Conservation (phyloP, 495 filamentous ascomycete species). For the Hypoxylon lienhwacheense region DNA sequence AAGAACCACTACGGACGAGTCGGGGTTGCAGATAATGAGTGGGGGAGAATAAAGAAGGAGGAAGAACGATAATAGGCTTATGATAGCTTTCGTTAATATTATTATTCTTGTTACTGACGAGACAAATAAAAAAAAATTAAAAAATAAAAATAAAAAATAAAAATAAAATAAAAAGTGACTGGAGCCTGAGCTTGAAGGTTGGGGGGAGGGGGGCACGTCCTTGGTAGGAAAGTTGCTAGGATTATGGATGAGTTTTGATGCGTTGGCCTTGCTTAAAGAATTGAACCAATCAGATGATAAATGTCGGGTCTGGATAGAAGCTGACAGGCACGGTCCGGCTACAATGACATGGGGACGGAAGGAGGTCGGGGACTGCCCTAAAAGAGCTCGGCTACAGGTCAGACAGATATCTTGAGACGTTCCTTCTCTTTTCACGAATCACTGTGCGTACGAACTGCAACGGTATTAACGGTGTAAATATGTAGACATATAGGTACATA, state of each 20-base stretch:
- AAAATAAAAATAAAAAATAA: conserved; percentile 41
- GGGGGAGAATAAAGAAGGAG: conserved; percentile 3
- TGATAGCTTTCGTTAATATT: conserved; percentile 45
- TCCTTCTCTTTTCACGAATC: too few relatives aligned
- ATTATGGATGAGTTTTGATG: conserved; percentile 36
- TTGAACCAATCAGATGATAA: conserved; percentile 27
- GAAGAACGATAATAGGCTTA: conserved; percentile 34
- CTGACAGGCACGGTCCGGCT: conserved; percentile 32
- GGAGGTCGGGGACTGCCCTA: conserved; percentile 24
- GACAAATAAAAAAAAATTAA: conserved; percentile 40
- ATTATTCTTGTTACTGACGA: conserved; percentile 30
- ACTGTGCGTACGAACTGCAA: too few relatives aligned
- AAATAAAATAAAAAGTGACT: conserved; percentile 37
- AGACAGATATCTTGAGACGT: too few relatives aligned
- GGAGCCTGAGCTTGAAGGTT: conserved; percentile 35
- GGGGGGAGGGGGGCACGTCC: conserved; percentile 5
- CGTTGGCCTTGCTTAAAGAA: conserved; percentile 39
- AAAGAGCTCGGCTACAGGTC: too few relatives aligned
- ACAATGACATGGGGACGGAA: conserved; percentile 33
- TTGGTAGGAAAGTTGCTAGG: conserved; percentile 35
- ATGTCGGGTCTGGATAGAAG: conserved; percentile 16
- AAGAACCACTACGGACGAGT: too few relatives aligned
- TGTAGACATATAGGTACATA: not conserved
- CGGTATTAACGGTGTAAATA: too few relatives aligned
- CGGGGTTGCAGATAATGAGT: conserved; percentile 18